Conservation (phyloP, 345 rosid genomes). For the Bruguiera parviflora region DNA sequence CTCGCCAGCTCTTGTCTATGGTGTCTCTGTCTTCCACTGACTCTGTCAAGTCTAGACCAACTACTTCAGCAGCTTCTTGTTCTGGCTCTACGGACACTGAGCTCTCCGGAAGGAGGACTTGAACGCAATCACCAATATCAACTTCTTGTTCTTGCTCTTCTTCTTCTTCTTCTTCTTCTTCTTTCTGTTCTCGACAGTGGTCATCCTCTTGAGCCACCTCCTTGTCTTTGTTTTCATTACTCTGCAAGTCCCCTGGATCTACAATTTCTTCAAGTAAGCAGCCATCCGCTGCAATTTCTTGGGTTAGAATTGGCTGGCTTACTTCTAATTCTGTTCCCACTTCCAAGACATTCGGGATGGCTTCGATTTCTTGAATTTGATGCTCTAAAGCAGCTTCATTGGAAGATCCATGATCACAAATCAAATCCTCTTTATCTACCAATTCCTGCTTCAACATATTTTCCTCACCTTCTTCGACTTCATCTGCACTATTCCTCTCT, state of each 20-base stretch:
- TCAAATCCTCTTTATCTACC: slow-evolving; percentile 31
- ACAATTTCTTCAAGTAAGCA: slow-evolving; percentile 4
- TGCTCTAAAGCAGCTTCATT: slow-evolving; percentile 22
- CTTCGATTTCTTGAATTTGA: slow-evolving; percentile 11
- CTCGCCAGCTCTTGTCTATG: not conserved
- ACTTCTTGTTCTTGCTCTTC: slow-evolving; percentile 11
- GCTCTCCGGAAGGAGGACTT: no score
- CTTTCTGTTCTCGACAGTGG: not conserved
- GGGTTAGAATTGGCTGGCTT: not conserved
- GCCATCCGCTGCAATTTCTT: not conserved
- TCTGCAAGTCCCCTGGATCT: slow-evolving; percentile 15
- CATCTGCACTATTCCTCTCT: not conserved
- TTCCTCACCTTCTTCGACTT: not conserved
- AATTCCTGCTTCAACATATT: slow-evolving; percentile 21
- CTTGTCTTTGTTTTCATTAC: slow-evolving; percentile 25
- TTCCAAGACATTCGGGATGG: slow-evolving; percentile 14
- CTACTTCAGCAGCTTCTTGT: slow-evolving; percentile 5
- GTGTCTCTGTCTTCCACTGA: slow-evolving; percentile 16
- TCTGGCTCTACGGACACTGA: slow-evolving; percentile 1
- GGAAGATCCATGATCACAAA: slow-evolving; percentile 31
- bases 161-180: not conserved
- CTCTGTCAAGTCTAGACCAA: not conserved
- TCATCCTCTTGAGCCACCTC: slow-evolving; percentile 25
- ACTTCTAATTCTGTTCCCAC: slow-evolving; percentile 15
- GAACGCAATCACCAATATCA: slow-evolving; percentile 1